phyloP scores from a whole-genome alignment of 2,329 filamentous ascomycete species.

The Rosellinia necatrix region DNA sequence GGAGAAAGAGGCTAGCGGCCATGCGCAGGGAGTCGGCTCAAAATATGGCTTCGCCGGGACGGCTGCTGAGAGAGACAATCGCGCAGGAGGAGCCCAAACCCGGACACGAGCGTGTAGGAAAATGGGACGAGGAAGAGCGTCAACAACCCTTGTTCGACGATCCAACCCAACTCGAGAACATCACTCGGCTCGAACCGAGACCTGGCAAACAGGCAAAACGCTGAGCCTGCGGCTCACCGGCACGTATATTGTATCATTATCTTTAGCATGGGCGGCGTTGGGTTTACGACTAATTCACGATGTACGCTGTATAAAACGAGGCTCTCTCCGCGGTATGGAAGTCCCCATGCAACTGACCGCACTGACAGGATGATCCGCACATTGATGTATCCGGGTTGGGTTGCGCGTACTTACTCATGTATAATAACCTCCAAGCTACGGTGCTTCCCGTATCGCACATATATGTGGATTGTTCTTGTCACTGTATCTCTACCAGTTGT shows the following conservation, averaged over 20 bases:
- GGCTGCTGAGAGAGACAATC: conserved; percentile 32
- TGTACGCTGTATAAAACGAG: not conserved
- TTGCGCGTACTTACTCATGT: no score
- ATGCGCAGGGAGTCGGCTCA: conserved; percentile 33
- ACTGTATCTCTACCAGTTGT: no score
- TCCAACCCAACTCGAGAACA: conserved; percentile 29
- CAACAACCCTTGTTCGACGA: conserved; percentile 43
- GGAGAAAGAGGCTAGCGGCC: conserved; percentile 38
- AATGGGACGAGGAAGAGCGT: conserved; percentile 44
- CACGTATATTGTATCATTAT: conserved; percentile 18
- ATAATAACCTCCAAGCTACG: no score
- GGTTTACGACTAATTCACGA: conserved; percentile 7
- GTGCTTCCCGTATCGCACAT: no score
- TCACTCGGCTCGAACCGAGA: conserved; percentile 12
- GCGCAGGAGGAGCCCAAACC: not conserved
- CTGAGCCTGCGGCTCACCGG: conserved; percentile 1
- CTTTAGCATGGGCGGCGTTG: conserved; percentile 21
- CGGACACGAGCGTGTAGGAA: conserved; percentile 33
- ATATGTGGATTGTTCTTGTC: no score
- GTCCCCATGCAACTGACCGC: no score
- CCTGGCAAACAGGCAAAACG: not conserved
- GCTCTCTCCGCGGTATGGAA: not conserved
- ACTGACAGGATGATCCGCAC: no score
- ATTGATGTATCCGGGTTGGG: no score
- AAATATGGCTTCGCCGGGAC: conserved; percentile 27